Evolutionary conservation across 345 rosid genomes (phyloP).

Genomic region (Conringia planisiliqua): DNA sequence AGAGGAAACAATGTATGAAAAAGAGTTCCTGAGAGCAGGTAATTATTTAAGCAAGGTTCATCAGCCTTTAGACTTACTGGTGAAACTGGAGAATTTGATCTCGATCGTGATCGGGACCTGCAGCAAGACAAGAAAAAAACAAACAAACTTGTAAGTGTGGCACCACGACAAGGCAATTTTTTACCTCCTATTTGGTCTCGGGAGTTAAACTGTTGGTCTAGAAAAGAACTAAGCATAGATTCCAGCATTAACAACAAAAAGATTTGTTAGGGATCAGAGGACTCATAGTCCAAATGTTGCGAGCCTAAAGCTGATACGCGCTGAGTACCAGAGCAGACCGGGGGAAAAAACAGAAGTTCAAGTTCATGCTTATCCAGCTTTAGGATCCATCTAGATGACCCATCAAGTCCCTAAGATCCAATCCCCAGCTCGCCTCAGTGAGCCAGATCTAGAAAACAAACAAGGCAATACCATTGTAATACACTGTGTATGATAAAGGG

Average conservation of each 20-base stretch:
- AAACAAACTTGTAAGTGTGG: background rate
- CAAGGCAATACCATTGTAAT: constrained; percentile 49
- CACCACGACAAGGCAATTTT: background rate
- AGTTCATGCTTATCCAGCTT: constrained; percentile 44
- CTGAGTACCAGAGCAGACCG: constrained; percentile 27
- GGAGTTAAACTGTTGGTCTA: constrained; percentile 14
- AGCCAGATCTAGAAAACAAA: constrained; percentile 89
- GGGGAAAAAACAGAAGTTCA: background rate
- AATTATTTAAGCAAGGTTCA: background rate
- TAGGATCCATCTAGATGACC: constrained; percentile 49
- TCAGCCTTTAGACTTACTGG: constrained; percentile 48
- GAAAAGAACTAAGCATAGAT: constrained; percentile 10
- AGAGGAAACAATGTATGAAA: too few species aligned
- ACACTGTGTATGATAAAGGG: constrained; percentile 27
- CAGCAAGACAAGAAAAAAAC: constrained; percentile 8
- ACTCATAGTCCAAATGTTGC: constrained; percentile 9
- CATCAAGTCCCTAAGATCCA: constrained; percentile 74
- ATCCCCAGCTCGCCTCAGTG: constrained; percentile 69
- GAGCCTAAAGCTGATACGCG: constrained; percentile 26
- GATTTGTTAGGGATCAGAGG: constrained; percentile 2
- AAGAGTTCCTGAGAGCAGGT: background rate
- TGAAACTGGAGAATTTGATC: constrained; percentile 45
- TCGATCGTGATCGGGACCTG: constrained; percentile 46
- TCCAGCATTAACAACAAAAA: background rate
- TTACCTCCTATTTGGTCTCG: constrained; percentile 13